Evolutionary conservation across 257 asterid species (phyloP), one percentile per base, ranked within the genome.

Genomic region (Misopates orontium): DNA sequence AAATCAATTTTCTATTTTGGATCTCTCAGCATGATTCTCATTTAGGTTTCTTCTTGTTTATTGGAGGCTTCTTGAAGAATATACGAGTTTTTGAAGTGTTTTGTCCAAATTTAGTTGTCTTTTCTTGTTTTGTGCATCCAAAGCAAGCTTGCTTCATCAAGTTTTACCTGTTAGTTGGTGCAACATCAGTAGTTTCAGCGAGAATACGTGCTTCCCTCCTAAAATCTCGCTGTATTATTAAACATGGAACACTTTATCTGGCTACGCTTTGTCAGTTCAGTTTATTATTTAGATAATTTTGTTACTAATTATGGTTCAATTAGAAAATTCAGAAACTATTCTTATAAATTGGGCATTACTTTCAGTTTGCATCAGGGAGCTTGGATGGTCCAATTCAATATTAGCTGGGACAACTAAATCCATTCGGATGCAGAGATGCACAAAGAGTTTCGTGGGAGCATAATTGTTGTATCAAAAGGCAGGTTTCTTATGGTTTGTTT

Each of bases 351-450:
- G 70, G 47, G 36, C 56, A 52, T 25, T 69, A 31, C 58, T 73
- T 82, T 59, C 88, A 91, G 96, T 92, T 92, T 77, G 98, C 97
- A 65, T 85, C 95, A 1, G 98, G 98, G 82, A 89, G 88, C 80
- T 92, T 92, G 95, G 96, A 89, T 75, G 97, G 98, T 50, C 98
- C 97, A 44, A 92, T 92, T 56, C 79, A 76, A 73, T 87, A 92
- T 75, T 89, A 85, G 82, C 58, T 56, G 40, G 58, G 64, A 20
- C 40, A 49, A 36, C 10, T 36, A 36, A 36, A 36, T 36, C 42
- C 64, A 49, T 61, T 56, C 25, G 21, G 56, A 56, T 28, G 23
- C 49, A 31, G 56, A 28, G 68, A 47, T 24, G 63, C 44, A 6
- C 52, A 32, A 44, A 65, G 65, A 62, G 36, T 24, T 42, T 51